Evolutionary conservation across 1,284 basidiomycete genomes (phyloP).

Genomic region (Thecaphora thlaspeos): DNA sequence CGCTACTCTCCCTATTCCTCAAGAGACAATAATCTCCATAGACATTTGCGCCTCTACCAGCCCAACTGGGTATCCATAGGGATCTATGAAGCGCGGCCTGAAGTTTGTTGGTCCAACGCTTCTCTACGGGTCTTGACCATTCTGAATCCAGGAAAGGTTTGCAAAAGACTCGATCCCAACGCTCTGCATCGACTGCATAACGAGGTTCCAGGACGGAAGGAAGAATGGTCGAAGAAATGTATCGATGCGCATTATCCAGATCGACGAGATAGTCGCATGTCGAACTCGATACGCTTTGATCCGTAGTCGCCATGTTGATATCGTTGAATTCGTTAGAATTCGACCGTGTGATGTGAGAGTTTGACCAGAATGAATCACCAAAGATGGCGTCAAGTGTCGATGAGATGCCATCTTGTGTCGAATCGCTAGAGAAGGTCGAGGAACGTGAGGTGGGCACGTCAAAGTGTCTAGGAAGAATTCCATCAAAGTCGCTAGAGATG

Average conservation of each 20-base stretch:
- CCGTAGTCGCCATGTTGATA: slow-evolving; percentile 74
- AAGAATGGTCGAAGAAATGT: slow-evolving; percentile 1
- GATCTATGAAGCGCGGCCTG: slow-evolving; percentile 41
- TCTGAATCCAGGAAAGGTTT: slow-evolving; percentile 47
- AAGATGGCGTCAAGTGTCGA: slow-evolving; percentile 54
- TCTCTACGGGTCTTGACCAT: slow-evolving; percentile 24
- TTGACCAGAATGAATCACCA: slow-evolving; percentile 58
- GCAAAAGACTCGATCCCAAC: slow-evolving; percentile 44
- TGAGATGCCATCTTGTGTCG: slow-evolving; percentile 1
- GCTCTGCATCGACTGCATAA: slow-evolving; percentile 12
- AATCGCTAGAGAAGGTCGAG: not conserved
- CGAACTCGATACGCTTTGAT: slow-evolving; percentile 69
- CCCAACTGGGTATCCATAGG: slow-evolving; percentile 44
- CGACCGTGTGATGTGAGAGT: slow-evolving; percentile 64
- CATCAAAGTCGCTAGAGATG: slow-evolving; percentile 84
- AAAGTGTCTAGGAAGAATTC: slow-evolving; percentile 84
- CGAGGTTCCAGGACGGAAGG: slow-evolving; percentile 24
- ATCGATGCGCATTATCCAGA: slow-evolving; percentile 34
- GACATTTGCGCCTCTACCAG: slow-evolving; percentile 23
- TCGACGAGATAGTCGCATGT: slow-evolving; percentile 54
- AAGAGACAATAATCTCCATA: slow-evolving; percentile 51
- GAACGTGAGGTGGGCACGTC: not conserved
- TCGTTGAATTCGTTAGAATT: slow-evolving; percentile 78
- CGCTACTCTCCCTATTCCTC: slow-evolving; percentile 12
- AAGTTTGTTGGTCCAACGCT: too few relatives aligned